Conservation (phyloP, 2,329 filamentous ascomycete genomes). For the Pyrenophora tritici-repentis region DNA sequence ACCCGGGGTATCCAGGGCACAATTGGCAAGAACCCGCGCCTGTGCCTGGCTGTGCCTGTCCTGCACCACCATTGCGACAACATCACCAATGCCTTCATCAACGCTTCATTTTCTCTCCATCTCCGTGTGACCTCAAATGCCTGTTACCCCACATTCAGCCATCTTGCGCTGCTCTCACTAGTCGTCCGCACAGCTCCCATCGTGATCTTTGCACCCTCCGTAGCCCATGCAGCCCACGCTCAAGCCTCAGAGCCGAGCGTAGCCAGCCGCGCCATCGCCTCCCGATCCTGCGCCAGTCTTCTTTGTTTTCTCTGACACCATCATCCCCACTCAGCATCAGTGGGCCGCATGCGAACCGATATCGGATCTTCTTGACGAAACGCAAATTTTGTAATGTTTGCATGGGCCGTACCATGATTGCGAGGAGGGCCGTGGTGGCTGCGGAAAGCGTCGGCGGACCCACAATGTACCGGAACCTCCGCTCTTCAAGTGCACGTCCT, state of each 20-base stretch:
- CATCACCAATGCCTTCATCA: no score
- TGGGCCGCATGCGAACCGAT: conserved; percentile 16
- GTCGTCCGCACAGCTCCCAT: conserved; percentile 3
- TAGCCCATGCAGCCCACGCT: conserved; percentile 1
- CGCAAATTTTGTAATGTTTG: conserved; percentile 11
- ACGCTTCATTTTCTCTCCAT: conserved; percentile 2
- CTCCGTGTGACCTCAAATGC: conserved; percentile 12
- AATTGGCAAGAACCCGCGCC: no score
- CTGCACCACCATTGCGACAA: no score
- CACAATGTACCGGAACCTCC: background rate
- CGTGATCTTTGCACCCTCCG: conserved; percentile 8
- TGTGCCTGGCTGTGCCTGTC: no score
- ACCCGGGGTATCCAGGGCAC: no score
- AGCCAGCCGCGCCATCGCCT: conserved; percentile 18
- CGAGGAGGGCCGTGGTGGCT: conserved; percentile 20
- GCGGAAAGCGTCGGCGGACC: conserved; percentile 28
- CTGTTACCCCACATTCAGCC: conserved; percentile 19
- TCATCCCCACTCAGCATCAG: conserved; percentile 13
- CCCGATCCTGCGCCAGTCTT: conserved; percentile 10
- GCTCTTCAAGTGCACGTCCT: no score
- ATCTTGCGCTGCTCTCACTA: background rate
- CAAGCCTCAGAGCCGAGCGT: conserved; percentile 22
- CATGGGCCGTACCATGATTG: conserved; percentile 4
- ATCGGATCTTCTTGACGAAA: conserved; percentile 16
- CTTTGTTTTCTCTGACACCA: conserved; percentile 12